Evolutionary conservation across 345 rosid genomes (phyloP), one percentile per base, ranked within the genome.

Genomic region (Dovyalis caffra): DNA sequence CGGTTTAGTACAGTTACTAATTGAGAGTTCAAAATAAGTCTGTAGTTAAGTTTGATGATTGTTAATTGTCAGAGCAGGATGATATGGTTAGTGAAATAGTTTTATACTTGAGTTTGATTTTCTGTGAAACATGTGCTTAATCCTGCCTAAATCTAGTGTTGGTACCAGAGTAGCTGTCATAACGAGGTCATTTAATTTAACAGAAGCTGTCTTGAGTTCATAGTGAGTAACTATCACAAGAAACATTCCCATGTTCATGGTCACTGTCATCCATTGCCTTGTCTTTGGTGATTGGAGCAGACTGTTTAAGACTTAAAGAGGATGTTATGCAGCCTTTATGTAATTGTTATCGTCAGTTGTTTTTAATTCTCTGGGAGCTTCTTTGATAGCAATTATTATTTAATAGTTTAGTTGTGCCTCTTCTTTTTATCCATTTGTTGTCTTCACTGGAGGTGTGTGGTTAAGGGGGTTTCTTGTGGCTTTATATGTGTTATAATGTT

Each of bases 401-500:
- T 21, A 53, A 53, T 21, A 53, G 8, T 53, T 21, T 53, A 53
- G 8, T n/a, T 3, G 1, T 53, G 58, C 26, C 58, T 21, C 58
- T 53, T 53, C 58, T 53, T 53, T n/a, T n/a, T n/a, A 2, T 53
- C 58, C 58, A 53, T 9, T 53, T 26, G 0, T 8, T 21, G 58
- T 53, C 58, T 53, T 53, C 25, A 53, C 5, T 33, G 5, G 29
- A 56, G 25, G 25, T 25, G 49, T 51, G 58, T 53, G 33, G 33
- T 26, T 68, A 23, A 28, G 18, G 45, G 8, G 6, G 6, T 49
- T 14, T 11, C 34, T 9, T 74, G 32, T 65, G 63, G 49, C 28
- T 53, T 74, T 66, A 61, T 72, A 4, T 18, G 26, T 11, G n/a
- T 58, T 14, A n/a, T 18, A 18, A n/a, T 53, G 58, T 74, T 69